Conservation (phyloP, 2,329 filamentous ascomycete genomes). For the Ophiognomonia clavigignenti-juglandacearum region DNA sequence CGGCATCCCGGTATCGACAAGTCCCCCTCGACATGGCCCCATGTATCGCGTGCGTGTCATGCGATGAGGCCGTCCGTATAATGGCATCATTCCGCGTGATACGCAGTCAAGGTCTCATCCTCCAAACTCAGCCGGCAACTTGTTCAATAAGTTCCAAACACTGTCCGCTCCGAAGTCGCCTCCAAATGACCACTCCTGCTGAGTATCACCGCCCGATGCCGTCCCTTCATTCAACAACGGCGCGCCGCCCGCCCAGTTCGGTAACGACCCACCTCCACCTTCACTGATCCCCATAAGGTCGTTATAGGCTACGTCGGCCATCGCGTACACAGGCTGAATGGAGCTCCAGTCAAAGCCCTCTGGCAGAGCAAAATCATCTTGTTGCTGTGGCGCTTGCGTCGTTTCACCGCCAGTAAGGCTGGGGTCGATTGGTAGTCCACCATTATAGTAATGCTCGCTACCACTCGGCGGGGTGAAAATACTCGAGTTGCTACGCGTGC, state of each 20-base stretch:
- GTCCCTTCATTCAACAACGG: constrained; percentile 6
- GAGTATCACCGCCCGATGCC: constrained; percentile 4
- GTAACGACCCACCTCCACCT: constrained; percentile 19
- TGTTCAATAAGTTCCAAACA: constrained; percentile 26
- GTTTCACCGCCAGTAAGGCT: neutral
- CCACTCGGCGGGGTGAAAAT: constrained; percentile 6
- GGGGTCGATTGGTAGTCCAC: neutral
- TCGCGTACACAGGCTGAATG: constrained; percentile 52
- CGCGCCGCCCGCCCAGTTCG: constrained; percentile 17
- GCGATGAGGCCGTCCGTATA: no score
- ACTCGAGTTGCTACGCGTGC: constrained; percentile 2
- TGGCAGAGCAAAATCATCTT: constrained; percentile 35
- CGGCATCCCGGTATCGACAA: no score
- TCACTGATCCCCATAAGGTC: constrained; percentile 41
- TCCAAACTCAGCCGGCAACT: constrained; percentile 18
- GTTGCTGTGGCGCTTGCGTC: neutral
- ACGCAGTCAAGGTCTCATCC: no score
- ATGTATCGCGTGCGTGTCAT: no score
- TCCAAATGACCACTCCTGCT: constrained; percentile 20
- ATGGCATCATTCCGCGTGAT: no score
- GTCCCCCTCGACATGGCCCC: no score
- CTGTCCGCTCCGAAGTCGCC: constrained; percentile 25
- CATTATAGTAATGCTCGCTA: neutral
- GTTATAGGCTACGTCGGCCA: constrained; percentile 53
- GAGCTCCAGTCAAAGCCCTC: constrained; percentile 43